Evolutionary conservation across 768 basidiomycete genomes (phyloP), one percentile per base, ranked within the genome.

Genomic region (Termitomyces eurrhizus): DNA sequence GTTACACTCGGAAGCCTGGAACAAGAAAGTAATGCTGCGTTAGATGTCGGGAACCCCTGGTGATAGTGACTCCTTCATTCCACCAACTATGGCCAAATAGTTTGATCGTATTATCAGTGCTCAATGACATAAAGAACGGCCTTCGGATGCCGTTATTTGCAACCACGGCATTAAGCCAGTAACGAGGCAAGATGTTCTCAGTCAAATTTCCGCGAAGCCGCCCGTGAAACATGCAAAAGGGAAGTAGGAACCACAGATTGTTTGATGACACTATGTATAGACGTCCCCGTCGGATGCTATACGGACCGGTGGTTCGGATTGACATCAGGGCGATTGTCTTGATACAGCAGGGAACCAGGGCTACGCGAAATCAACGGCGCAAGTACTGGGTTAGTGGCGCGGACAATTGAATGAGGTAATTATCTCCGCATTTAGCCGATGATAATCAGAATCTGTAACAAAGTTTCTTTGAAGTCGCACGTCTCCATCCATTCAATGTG

Each of bases 111-210:
- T 35, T 32, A n/a, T n/a, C 6, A 21, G 53, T n/a, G 18, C 33
- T 12, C 4, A 8, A 14, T 52, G 37, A 44, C 41, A 42, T 55
- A 29, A 14, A 13, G 13, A 35, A 26, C 2, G 21, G 41, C 24
- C 21, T 37, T 50, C 16, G 53, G 35, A 18, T 56, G 26, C 36
- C 42, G 49, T 56, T 26, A 26, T 49, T 46, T 33, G 42, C 45
- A 55, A 46, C 35, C 45, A 60, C n/a, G 18, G 46, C 18, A 24
- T 48, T 37, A 26, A n/a, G 7, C 32, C 18, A 33, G 42, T 57
- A 41, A 60, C 41, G 48, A 36, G 39, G 62, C 1, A 59, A 60
- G 24, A 35, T 53, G 39, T 63, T 63, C 62, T 36, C 62, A 63
- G 36, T 44, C 55, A 50, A 24, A 29, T 32, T 49, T 11, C 18